phyloP scores from a whole-genome alignment of 805 yeast species.

The Barnettozyma sp. region DNA sequence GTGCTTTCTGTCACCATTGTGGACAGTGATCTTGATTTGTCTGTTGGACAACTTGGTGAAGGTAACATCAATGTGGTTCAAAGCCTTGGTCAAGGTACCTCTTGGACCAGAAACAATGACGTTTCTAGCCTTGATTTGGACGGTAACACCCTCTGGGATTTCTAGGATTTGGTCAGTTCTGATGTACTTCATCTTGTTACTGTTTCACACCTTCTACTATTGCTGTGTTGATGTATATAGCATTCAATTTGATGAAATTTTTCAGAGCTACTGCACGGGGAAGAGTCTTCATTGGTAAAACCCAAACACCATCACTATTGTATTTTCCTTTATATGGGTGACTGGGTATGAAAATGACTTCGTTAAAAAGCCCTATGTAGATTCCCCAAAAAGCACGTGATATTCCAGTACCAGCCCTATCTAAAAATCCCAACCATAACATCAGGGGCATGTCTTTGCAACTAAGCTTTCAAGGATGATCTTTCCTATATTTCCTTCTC shows the following conservation, averaged over 20 bases:
- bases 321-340: too few relatives aligned
- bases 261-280: neutral
- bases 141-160: conserved; percentile 88
- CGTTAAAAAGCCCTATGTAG: too few relatives aligned
- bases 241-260: too few relatives aligned
- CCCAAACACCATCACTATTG: too few relatives aligned
- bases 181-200: conserved; percentile 61
- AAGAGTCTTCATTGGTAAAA: too few relatives aligned
- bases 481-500: conserved; percentile 12
- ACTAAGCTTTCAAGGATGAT: neutral
- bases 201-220: conserved; percentile 1
- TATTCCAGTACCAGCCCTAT: too few relatives aligned
- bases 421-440: too few relatives aligned
- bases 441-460: neutral
- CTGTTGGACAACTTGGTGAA: conserved; percentile 69
- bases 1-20: conserved; percentile 99
- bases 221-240: too few relatives aligned
- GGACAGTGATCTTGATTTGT: conserved; percentile 82
- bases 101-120: conserved; percentile 95
- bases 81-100: conserved; percentile 85
- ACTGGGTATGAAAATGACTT: too few relatives aligned
- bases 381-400: too few relatives aligned
- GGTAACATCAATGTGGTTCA: conserved; percentile 92
- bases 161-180: conserved; percentile 78
- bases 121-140: conserved; percentile 84